Percentiles rank a stretch among this genome's conserved stretches.
phyloP scores from a whole-genome alignment of 2,329 filamentous ascomycete genomes.

The Orbilia oligospora region DNA sequence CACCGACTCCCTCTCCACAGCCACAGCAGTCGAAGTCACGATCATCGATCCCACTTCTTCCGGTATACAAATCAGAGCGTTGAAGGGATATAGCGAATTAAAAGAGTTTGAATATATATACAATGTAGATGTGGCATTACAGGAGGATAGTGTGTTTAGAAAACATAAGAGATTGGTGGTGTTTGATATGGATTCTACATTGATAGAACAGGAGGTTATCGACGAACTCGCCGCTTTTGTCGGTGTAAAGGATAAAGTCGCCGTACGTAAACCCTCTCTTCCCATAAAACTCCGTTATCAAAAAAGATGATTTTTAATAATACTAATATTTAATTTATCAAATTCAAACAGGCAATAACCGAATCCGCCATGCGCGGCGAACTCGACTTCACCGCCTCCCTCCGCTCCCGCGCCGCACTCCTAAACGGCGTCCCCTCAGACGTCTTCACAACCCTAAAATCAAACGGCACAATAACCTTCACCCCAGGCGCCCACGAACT shows the following conservation, averaged over 20 bases:
- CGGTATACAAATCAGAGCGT: neutral
- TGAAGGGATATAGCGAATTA: constrained; percentile 73
- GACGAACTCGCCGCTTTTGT: constrained; percentile 91
- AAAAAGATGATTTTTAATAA: neutral
- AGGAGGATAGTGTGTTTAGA: constrained; percentile 80
- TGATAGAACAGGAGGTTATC: constrained; percentile 98
- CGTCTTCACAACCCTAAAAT: constrained; percentile 83
- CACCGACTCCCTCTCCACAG: neutral
- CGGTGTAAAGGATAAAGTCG: constrained; percentile 84
- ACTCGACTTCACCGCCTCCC: constrained; percentile 87
- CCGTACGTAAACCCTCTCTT: constrained; percentile 67
- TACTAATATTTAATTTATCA: no score
- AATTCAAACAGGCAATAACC: constrained; percentile 84
- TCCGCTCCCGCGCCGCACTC: constrained; percentile 83
- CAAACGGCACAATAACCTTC: constrained; percentile 76
- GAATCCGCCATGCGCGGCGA: constrained; percentile 95
- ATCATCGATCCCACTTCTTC: neutral
- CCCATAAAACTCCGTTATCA: neutral
- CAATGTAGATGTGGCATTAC: constrained; percentile 87
- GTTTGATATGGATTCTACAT: constrained; percentile 98
- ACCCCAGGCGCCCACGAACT: constrained; percentile 85
- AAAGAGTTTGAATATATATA: constrained; percentile 89
- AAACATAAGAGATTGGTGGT: constrained; percentile 88
- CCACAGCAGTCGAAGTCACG: neutral
- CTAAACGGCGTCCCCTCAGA: constrained; percentile 83